Conservation (phyloP, 257 asterid species). For the Nicotiana noctiflora region DNA sequence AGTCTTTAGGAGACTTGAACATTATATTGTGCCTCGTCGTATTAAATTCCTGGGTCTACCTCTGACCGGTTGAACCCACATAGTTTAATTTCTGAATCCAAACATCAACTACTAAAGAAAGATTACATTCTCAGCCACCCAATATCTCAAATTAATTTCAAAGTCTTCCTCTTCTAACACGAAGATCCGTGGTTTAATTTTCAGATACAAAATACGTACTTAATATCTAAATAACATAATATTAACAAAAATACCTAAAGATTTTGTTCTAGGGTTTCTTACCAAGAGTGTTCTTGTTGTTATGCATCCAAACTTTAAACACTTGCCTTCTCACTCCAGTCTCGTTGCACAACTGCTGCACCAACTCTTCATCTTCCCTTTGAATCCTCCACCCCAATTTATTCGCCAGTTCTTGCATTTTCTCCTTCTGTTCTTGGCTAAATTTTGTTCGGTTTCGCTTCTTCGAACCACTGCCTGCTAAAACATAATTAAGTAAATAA, state of each 20-base stretch:
- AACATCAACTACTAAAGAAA: background rate
- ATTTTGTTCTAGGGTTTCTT: conserved; percentile 8
- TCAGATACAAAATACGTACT: background rate
- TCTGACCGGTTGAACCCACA: too few species aligned
- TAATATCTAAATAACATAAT: background rate
- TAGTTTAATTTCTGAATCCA: too few species aligned
- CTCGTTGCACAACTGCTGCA: conserved; percentile 19
- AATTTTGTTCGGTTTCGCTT: conserved; percentile 21
- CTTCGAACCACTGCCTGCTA: background rate
- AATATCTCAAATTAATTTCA: background rate
- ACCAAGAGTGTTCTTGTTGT: conserved; percentile 22
- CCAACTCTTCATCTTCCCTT: conserved; percentile 20
- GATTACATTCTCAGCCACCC: background rate
- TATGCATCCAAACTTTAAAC: conserved; percentile 26
- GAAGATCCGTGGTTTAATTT: background rate
- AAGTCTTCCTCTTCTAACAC: background rate
- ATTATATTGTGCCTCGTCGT: too few species aligned
- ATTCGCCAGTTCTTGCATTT: conserved; percentile 18
- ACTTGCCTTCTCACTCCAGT: conserved; percentile 17
- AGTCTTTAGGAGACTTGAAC: too few species aligned
- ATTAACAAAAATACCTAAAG: conserved; percentile 4
- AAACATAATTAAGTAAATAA: background rate
- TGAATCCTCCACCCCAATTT: conserved; percentile 19
- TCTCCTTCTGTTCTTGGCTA: conserved; percentile 23
- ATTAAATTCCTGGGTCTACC: too few species aligned